Evolutionary conservation across 495 filamentous ascomycete genomes (phyloP).

Genomic region (Neurospora hispaniola): DNA sequence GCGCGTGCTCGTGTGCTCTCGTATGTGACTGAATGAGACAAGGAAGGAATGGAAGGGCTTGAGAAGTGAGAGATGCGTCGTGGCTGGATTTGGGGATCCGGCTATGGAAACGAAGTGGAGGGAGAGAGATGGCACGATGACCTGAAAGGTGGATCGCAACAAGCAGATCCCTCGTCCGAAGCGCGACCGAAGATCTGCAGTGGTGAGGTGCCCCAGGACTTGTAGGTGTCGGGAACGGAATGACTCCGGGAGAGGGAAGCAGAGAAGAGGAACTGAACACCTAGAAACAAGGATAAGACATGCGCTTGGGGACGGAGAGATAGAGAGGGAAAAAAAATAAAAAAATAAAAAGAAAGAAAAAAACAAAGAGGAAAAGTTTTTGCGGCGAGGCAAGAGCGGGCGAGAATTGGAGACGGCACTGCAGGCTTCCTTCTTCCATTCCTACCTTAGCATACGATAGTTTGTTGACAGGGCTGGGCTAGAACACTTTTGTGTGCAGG

Average conservation of each 20-base stretch:
- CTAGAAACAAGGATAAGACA: not conserved
- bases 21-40: not conserved
- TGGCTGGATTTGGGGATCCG: not conserved
- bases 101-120: not conserved
- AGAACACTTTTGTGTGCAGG: not conserved
- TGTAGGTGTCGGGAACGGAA: not conserved
- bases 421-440: not conserved
- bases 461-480: not conserved
- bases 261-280: not conserved
- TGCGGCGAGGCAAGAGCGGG: not conserved
- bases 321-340: too few species aligned
- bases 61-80: not conserved
- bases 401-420: not conserved
- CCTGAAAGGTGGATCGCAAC: not conserved
- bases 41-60: not conserved
- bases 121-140: not conserved
- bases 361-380: not conserved
- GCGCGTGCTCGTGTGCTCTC: not conserved
- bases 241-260: not conserved
- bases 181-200: not conserved
- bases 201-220: not conserved
- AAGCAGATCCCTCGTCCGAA: conserved; percentile 1
- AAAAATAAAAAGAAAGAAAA: not conserved
- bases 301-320: not conserved
- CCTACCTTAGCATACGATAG: not conserved